Evolutionary conservation across 2,329 filamentous ascomycete genomes (phyloP).

Genomic region (Nothopassalora personata): DNA sequence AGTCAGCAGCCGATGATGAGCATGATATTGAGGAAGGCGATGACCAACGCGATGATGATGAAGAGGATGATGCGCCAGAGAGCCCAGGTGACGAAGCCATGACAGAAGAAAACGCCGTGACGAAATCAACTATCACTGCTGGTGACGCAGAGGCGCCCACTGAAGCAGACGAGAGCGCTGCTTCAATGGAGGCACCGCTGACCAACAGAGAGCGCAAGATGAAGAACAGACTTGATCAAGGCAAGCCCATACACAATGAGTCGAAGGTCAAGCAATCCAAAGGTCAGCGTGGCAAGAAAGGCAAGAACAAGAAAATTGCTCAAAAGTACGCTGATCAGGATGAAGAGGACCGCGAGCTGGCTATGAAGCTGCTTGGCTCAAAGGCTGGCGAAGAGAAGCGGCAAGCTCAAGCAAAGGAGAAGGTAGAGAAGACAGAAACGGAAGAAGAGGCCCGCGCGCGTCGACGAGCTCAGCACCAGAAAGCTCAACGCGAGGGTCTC

Average conservation of each 20-base stretch:
- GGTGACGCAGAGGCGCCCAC: slow-evolving; percentile 3
- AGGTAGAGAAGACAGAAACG: slow-evolving; percentile 60
- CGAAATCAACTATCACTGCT: slow-evolving; percentile 5
- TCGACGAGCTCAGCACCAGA: slow-evolving; percentile 72
- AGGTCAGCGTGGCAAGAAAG: slow-evolving; percentile 62
- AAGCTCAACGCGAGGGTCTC: slow-evolving; percentile 67
- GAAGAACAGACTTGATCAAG: slow-evolving; percentile 12
- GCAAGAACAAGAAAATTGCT: slow-evolving; percentile 81
- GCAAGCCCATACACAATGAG: slow-evolving; percentile 16
- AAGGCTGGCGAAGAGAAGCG: slow-evolving; percentile 60
- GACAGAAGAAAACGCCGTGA: slow-evolving; percentile 1
- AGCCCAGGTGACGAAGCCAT: slow-evolving; percentile 13
- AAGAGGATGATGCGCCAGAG: slow-evolving; percentile 27
- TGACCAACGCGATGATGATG: slow-evolving; percentile 28
- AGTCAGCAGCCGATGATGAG: slow-evolving; percentile 23
- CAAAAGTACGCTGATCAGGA: slow-evolving; percentile 91
- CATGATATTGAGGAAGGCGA: slow-evolving; percentile 29
- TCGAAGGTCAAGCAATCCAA: slow-evolving; percentile 17
- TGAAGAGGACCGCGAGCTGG: slow-evolving; percentile 80
- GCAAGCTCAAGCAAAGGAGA: slow-evolving; percentile 55
- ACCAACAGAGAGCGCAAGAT: slow-evolving; percentile 9
- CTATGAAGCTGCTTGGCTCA: slow-evolving; percentile 81
- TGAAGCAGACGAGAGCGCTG: slow-evolving; percentile 27
- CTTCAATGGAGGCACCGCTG: slow-evolving; percentile 26
- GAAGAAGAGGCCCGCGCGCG: slow-evolving; percentile 64